Evolutionary conservation across 164 flowering plant species (phyloP), one percentile per base, ranked within the genome.

Genomic region (Euptelea pleiosperma): DNA sequence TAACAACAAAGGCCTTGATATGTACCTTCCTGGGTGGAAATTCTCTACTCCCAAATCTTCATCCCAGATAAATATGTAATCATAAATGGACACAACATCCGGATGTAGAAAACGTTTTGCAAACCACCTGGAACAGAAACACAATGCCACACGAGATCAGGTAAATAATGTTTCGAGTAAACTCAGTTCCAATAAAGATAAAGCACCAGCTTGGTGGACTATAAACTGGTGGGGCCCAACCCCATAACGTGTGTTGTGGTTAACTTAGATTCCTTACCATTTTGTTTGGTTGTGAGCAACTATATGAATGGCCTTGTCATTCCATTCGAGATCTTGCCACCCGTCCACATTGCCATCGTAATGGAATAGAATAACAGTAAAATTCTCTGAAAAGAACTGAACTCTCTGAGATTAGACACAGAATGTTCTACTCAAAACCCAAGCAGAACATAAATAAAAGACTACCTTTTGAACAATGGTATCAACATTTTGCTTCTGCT

Each of bases 21-120:
- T 35, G 19, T 77, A 93, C 99, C 96, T 86, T 74, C 75, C 75
- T n/a, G 99, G 96, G 61, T 80, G 55, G 67, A 93, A 93, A 70
- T 86, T 55, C 31, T 85, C 69, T 19, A 90, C 86, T n/a, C 93
- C 97, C 65, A 94, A 69, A 80, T 94, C 99, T 72, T 94, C 97
- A 77, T 94, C 99, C 99, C 99, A 94, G 8, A 94, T 79, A 73
- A 94, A 94, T 42, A 94, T 77, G 66, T 85, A 89, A 64, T 89
- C 96, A 72, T 93, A 93, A n/a, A 69, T 62, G 25, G 86, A 79
- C 21, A 88, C 92, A 37, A 88, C 79, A 76, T 77, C 85, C 33
- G 99, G 97, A 69, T 93, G 99, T 24, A 93, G 70, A 68, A 93
- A 93, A 18, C 99, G 96, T 65, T 93, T 93, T 26, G 97, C 99